phyloP scores from a whole-genome alignment of 768 basidiomycete species.

The Suillus americanus region DNA sequence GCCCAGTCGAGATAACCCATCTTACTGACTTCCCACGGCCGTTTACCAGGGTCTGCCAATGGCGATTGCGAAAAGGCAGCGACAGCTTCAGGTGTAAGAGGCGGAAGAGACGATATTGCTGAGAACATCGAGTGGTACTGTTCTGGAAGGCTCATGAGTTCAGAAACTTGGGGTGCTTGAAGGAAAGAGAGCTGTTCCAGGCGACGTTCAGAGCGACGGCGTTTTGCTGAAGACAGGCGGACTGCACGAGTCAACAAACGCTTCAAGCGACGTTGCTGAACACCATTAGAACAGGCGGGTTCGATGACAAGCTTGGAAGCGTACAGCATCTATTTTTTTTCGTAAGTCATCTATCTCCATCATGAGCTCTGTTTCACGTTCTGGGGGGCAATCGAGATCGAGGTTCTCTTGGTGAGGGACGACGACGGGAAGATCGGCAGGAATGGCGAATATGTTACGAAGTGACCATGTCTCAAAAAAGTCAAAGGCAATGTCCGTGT shows the following conservation, averaged over 20 bases:
- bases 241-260: slow-evolving; percentile 55
- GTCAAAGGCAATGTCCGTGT: slow-evolving; percentile 89
- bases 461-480: slow-evolving; percentile 89
- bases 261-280: slow-evolving; percentile 67
- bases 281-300: slow-evolving; percentile 4
- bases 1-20: slow-evolving; percentile 83
- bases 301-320: slow-evolving; percentile 25
- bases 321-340: slow-evolving; percentile 65
- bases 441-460: slow-evolving; percentile 83
- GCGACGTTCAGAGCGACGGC: slow-evolving; percentile 45
- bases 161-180: slow-evolving; percentile 36
- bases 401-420: slow-evolving; percentile 75
- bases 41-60: slow-evolving; percentile 59
- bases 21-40: slow-evolving; percentile 75
- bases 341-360: slow-evolving; percentile 70
- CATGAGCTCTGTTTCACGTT: slow-evolving; percentile 59
- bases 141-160: slow-evolving; percentile 40
- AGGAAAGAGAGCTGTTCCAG: slow-evolving; percentile 46
- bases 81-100: slow-evolving; percentile 39
- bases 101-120: slow-evolving; percentile 49
- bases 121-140: slow-evolving; percentile 46
- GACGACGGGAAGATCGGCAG: slow-evolving; percentile 66
- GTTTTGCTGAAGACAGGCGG: slow-evolving; percentile 44
- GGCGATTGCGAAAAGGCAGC: slow-evolving; percentile 32
- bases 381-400: slow-evolving; percentile 60